Evolutionary conservation across 768 basidiomycete species (phyloP).

Genomic region (Mycena galericulata): DNA sequence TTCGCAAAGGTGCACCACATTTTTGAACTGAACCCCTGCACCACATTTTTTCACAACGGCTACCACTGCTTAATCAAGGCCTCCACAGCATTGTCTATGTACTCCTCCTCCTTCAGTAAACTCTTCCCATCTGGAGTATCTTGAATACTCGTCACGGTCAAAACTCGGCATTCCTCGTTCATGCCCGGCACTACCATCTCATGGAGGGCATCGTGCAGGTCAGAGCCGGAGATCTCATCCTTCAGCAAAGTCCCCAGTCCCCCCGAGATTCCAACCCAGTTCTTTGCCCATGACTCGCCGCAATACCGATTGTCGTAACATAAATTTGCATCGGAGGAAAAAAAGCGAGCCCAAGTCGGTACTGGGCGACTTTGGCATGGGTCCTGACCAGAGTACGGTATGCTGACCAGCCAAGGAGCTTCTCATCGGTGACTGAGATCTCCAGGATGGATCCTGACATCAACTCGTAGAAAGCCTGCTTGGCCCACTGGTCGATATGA

Average conservation of each 20-base stretch:
- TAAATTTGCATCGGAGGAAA: not conserved
- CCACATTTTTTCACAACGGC: not conserved
- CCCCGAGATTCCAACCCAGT: not conserved
- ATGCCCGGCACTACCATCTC: not conserved
- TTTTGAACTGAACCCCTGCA: not conserved
- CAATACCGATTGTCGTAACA: not conserved
- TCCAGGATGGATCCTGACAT: not conserved
- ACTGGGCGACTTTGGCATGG: not conserved
- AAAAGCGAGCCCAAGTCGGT: not conserved
- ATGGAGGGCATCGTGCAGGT: not conserved
- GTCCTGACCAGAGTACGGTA: slow-evolving; percentile 1
- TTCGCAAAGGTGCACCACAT: not conserved
- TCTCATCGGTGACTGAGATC: not conserved
- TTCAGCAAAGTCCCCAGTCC: not conserved
- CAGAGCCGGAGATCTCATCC: not conserved
- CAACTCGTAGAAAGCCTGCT: not conserved
- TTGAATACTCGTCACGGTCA: not conserved
- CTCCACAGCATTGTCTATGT: not conserved
- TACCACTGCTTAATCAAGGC: slow-evolving; percentile 1
- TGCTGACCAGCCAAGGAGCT: not conserved
- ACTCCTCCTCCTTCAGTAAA: slow-evolving; percentile 1
- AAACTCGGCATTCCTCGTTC: not conserved
- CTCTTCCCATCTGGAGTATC: not conserved
- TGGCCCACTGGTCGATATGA: not conserved
- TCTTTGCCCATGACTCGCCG: not conserved